Conservation (phyloP, 306 rosid genomes). For the Ochetophila trinervis region DNA sequence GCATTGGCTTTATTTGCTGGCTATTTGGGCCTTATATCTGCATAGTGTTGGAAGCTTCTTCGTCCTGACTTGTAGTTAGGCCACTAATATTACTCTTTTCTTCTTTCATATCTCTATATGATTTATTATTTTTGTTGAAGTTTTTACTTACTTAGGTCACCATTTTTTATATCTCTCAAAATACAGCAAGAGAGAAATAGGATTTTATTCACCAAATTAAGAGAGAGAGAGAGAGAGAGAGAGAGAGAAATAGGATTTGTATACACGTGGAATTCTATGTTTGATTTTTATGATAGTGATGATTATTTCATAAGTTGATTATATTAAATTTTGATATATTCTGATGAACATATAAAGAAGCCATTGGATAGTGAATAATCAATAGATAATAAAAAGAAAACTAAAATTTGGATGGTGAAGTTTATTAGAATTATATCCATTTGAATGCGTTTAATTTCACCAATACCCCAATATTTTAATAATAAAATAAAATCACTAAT, state of each 20-base stretch:
- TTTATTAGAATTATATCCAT: too few species aligned
- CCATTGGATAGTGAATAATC: too few species aligned
- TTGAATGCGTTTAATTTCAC: too few species aligned
- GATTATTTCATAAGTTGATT: too few species aligned
- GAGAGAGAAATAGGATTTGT: not conserved
- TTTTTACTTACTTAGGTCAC: not conserved
- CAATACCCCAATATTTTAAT: too few species aligned
- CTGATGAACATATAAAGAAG: too few species aligned
- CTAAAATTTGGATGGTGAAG: too few species aligned
- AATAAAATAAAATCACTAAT: too few species aligned
- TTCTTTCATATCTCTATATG: not conserved
- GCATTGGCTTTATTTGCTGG: conserved; percentile 70
- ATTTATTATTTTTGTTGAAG: not conserved
- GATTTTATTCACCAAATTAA: not conserved
- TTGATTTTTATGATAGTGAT: too few species aligned
- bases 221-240: not conserved
- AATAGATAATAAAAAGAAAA: too few species aligned
- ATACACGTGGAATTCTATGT: not conserved
- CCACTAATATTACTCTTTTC: not conserved
- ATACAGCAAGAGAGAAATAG: too few species aligned
- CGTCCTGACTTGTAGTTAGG: conserved; percentile 14
- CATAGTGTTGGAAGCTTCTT: conserved; percentile 30
- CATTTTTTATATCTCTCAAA: not conserved
- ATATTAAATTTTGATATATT: too few species aligned
- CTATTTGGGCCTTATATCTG: conserved; percentile 81